These are phyloP conservation scores for Quercus parvula DNA, from an alignment of 306 rosid species.

Conservation along the genomic window DNA sequence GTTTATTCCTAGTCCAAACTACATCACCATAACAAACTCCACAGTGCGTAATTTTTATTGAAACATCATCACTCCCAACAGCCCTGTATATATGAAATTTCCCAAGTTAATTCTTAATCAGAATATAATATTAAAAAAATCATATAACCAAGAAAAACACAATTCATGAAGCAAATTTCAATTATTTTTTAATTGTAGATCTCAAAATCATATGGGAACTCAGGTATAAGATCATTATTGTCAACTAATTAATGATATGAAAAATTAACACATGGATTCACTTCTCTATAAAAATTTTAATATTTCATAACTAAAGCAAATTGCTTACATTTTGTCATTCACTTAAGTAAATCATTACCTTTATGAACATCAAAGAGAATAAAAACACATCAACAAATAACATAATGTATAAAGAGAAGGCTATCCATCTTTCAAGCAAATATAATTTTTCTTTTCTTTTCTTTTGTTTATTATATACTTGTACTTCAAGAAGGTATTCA, in stretches of 20 bases:
- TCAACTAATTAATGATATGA: not conserved
- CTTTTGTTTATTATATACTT: not conserved
- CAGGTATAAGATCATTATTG: not conserved
- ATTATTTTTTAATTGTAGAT: not conserved
- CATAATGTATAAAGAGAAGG: not conserved
- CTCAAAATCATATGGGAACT: not conserved
- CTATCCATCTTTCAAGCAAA: not conserved
- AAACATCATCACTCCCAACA: conserved; percentile 39
- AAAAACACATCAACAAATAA: not conserved
- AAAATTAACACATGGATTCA: not conserved
- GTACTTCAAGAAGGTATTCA: not conserved
- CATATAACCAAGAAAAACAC: not conserved
- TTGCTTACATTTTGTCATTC: too few relatives aligned
- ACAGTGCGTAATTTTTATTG: conserved; percentile 39
- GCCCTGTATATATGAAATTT: conserved; percentile 21
- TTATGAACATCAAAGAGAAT: not conserved
- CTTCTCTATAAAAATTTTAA: not conserved
- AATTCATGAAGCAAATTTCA: not conserved
- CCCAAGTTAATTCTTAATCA: not conserved
- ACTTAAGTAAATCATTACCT: not conserved
- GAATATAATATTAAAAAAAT: not conserved
- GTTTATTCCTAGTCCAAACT: conserved; percentile 38
- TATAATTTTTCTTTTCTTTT: not conserved
- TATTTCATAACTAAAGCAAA: too few relatives aligned
- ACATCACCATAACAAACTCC: conserved; percentile 52